Evolutionary conservation across 768 basidiomycete genomes (phyloP), one percentile per base, ranked within the genome.

Genomic region (Suillus lakei): DNA sequence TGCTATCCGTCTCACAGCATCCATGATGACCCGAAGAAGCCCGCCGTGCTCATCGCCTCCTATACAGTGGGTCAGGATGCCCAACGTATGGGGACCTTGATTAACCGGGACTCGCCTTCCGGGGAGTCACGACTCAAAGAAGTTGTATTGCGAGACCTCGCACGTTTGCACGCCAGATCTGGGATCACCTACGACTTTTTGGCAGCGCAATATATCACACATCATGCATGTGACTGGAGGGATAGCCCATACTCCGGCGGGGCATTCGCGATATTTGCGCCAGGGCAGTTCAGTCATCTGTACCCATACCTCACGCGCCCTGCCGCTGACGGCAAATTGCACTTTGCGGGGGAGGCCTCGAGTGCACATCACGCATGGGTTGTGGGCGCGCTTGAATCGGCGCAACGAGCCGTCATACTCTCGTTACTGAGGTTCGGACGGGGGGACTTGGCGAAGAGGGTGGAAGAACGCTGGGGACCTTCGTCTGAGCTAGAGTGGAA

Each of bases 391-490:
- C 56, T 39, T 6, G 56, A 59, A 38, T 59, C 38, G 26, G 56
- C 56, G 38, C 56, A 59, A 28, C 38, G 56, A 18, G 56, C 56
- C 5, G 56, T 59, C 38, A 59, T 59, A 28, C 56, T 59, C 38
- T 59, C 56, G 16, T 39, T 39, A 23, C 56, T 59, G 56, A 26
- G 55, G 38, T 59, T 59, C 18, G 56, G 38, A 12, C 56, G 56
- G 16, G 10, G 9, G 23, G 56, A 58, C 38, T 58, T 59, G 56
- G 36, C 56, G 10, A 59, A 59, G 38, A 59, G 21, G 56, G 56
- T 59, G 23, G 56, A 59, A 59, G 26, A 59, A 16, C 56, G 56
- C 26, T 59, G 56, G 56, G 56, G 56, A 28, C 36, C 55, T 26
- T 23, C 36, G 36, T 38, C 55, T 38, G 55, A 58, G 23, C 9